Percentiles rank a stretch among this genome's conserved stretches.
Evolutionary conservation across 768 basidiomycete genomes (phyloP).

Genomic region (Panaeolus papilionaceus): DNA sequence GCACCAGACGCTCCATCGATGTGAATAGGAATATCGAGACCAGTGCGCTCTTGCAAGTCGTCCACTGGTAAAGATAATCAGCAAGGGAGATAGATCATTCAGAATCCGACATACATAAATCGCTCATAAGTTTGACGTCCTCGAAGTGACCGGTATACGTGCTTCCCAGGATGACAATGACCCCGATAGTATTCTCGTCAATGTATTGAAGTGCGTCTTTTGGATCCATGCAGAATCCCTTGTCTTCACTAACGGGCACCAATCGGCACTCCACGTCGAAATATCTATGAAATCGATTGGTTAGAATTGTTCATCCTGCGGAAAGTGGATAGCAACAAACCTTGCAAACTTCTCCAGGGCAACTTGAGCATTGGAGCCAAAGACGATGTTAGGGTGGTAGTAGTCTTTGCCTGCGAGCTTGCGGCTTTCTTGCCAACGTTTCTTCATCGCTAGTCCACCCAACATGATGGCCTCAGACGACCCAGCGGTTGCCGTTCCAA

Average conservation of each 20-base stretch:
- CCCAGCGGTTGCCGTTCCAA: constrained; percentile 71
- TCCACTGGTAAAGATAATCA: constrained; percentile 45
- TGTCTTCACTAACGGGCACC: constrained; percentile 51
- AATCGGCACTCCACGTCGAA: constrained; percentile 67
- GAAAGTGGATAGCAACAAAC: constrained; percentile 24
- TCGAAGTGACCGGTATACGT: constrained; percentile 73
- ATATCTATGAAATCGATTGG: constrained; percentile 38
- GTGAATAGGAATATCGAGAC: constrained; percentile 67
- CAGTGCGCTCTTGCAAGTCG: constrained; percentile 58
- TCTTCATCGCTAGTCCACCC: constrained; percentile 73
- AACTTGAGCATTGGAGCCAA: constrained; percentile 68
- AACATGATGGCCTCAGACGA: constrained; percentile 75
- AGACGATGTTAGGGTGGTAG: constrained; percentile 62
- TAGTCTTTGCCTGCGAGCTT: constrained; percentile 63
- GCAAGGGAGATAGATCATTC: neutral
- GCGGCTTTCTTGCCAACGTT: constrained; percentile 67
- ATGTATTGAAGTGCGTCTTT: constrained; percentile 62
- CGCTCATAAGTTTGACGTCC: constrained; percentile 60
- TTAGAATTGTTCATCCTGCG: neutral
- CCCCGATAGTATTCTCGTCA: constrained; percentile 75
- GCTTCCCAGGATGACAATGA: constrained; percentile 60
- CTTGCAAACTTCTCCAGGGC: constrained; percentile 72
- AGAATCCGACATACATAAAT: constrained; percentile 42
- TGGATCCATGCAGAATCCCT: constrained; percentile 59
- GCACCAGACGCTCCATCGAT: constrained; percentile 71